These are phyloP conservation scores for Colletotrichum lindemuthianum DNA, from an alignment of 2,329 filamentous ascomycete genomes.

Conservation along the genomic window DNA sequence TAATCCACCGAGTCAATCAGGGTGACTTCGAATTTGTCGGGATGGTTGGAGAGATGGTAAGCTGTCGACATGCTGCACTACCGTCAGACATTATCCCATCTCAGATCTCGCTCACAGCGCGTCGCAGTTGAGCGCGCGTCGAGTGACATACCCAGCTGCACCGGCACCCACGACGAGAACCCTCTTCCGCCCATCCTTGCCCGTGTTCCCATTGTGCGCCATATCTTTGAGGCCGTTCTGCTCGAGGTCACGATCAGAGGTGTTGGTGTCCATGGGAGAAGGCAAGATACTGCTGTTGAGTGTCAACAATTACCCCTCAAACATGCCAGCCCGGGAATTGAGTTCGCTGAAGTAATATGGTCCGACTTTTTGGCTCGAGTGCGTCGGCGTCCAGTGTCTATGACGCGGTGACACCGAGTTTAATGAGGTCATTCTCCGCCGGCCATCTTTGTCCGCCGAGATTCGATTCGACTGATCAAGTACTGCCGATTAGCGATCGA, in stretches of 20 bases:
- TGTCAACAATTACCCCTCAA: too few species aligned
- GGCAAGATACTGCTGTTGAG: not conserved
- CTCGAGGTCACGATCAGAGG: slow-evolving; percentile 23
- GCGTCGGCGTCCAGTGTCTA: slow-evolving; percentile 19
- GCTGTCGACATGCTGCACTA: slow-evolving; percentile 61
- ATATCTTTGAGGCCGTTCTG: slow-evolving; percentile 25
- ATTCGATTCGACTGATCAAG: not conserved
- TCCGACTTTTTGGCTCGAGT: slow-evolving; percentile 14
- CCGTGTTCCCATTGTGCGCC: slow-evolving; percentile 29
- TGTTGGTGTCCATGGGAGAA: slow-evolving; percentile 11
- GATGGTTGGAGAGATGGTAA: slow-evolving; percentile 67
- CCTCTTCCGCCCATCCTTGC: slow-evolving; percentile 40
- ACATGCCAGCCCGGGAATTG: not conserved
- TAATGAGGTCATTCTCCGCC: slow-evolving; percentile 29
- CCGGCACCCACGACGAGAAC: slow-evolving; percentile 54
- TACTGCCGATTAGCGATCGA: slow-evolving; percentile 25
- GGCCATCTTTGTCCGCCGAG: slow-evolving; percentile 10
- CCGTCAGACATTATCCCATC: not conserved
- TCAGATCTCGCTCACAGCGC: not conserved
- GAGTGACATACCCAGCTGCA: slow-evolving; percentile 47
- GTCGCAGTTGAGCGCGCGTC: not conserved
- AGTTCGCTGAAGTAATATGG: not conserved
- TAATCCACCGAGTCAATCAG: slow-evolving; percentile 66
- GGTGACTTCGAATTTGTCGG: slow-evolving; percentile 68
- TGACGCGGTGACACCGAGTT: slow-evolving; percentile 32